These are phyloP conservation scores for Wickerhamomyces kurtzmanii DNA, from an alignment of 805 yeast species.

Conservation along the genomic window DNA sequence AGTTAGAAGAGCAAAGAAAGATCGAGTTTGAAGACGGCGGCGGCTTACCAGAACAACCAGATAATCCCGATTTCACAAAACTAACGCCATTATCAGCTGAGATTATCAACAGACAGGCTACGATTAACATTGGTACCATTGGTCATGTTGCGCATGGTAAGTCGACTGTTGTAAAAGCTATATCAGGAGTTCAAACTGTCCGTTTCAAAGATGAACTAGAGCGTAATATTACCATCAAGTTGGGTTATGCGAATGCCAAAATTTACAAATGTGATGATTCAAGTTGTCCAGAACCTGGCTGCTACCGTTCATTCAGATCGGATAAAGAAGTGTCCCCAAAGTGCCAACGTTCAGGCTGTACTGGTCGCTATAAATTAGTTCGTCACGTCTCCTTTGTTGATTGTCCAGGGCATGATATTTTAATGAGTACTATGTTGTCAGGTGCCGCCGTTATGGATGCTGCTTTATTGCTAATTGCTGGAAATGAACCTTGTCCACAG, in stretches of 20 bases:
- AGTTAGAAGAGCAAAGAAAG: conserved; percentile 67
- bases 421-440: conserved; percentile 99
- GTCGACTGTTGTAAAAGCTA: conserved; percentile 88
- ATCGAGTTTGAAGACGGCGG: conserved; percentile 96
- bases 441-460: conserved; percentile 99
- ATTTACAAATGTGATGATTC: conserved; percentile 87
- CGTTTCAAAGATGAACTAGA: conserved; percentile 98
- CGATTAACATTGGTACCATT: conserved; percentile 95
- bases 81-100: conserved; percentile 90
- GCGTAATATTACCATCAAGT: conserved; percentile 96
- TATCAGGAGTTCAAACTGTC: conserved; percentile 98
- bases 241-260: conserved; percentile 98
- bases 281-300: conserved; percentile 85
- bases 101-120: conserved; percentile 97
- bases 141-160: conserved; percentile 97
- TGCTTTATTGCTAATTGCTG: conserved; percentile 90
- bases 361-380: conserved; percentile 79
- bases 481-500: conserved; percentile 99
- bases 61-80: conserved; percentile 69
- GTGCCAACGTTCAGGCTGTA: conserved; percentile 80
- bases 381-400: conserved; percentile 98
- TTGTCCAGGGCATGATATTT: conserved; percentile 99
- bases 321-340: conserved; percentile 93
- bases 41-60: conserved; percentile 95
- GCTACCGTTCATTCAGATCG: conserved; percentile 89